A percentile compares a stretch with the other conserved stretches of the same genome.
These are phyloP conservation scores for Heterobasidion annosum DNA, from an alignment of 1,284 basidiomycete genomes.

Conservation along the genomic window DNA sequence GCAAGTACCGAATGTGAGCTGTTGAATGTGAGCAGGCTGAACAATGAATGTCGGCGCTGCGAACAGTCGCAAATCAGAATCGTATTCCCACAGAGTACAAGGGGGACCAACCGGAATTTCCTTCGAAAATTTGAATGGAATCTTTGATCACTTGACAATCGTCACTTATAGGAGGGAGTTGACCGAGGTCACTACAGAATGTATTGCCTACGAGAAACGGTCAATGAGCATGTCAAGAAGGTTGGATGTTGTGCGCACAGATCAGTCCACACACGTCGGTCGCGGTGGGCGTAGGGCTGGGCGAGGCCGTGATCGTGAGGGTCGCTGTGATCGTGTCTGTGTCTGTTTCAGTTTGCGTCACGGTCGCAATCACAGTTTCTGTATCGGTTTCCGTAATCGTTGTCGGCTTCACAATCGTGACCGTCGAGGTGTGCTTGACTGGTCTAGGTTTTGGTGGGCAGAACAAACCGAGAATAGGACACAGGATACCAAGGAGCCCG, in stretches of 20 bases:
- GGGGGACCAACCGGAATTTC: conserved; percentile 11
- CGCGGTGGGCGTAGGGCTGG: not conserved
- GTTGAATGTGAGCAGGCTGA: conserved; percentile 14
- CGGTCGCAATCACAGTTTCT: not conserved
- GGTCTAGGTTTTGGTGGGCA: conserved; percentile 1
- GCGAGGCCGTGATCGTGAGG: not conserved
- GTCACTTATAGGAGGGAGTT: conserved; percentile 15
- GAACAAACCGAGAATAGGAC: not conserved
- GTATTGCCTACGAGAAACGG: conserved; percentile 10
- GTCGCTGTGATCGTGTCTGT: not conserved
- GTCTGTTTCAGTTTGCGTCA: not conserved
- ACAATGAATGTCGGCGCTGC: conserved; percentile 18
- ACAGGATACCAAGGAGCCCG: not conserved
- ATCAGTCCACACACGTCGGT: conserved; percentile 14
- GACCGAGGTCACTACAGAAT: conserved; percentile 13
- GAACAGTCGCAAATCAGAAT: not conserved
- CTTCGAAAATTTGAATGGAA: conserved; percentile 16
- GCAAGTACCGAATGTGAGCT: conserved; percentile 20
- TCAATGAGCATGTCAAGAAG: not conserved
- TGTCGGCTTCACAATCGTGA: not conserved
- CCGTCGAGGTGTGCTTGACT: not conserved
- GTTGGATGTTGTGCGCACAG: conserved; percentile 10
- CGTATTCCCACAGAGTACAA: no score
- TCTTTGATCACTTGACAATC: conserved; percentile 18
- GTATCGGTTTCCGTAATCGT: not conserved